Base-by-base conservation (phyloP, 148 eudicot species). In the Rhododendron simsii region DNA sequence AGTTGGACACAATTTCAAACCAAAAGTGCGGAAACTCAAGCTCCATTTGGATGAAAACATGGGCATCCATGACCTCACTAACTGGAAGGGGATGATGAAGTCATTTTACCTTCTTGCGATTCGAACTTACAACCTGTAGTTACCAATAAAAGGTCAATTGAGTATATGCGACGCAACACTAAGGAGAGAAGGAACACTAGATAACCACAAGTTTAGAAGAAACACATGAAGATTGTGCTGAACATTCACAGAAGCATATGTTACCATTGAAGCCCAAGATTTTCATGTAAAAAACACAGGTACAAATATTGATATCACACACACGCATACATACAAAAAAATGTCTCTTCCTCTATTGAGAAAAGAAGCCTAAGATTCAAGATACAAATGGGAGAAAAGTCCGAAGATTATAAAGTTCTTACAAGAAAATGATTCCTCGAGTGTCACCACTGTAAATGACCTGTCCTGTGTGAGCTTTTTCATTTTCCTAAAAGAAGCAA, bases 401-500 rank as follows among this genome's bases (percentile, higher is more conserved):
- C 7, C 13, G 9, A 7, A 83, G 37, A 63, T 84, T 9, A 8
- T 67, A 82, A 48, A 83, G 39, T 71, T 81, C 96, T 93, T 91
- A 95, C 99, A 90, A 94, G 98, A 78, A 86, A 88, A 74, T 94
- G 99, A 96, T 41, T 94, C 92, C 90, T 88, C 91, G 23, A 96
- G 93, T 18, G 99, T 95, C 82, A 90, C 94, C 83, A 90, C 92
- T 50, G 95, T 89, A 7, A 92, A 41, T 41, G 98, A 90, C 44
- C 50, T 86, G 82, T 95, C 98, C 81, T 87, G 90, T 11, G 95
- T 89, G 77, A 96, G 95, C 89, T 88, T 94, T 92, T 93, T 95
- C 94, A 94, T 87, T 90, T 92, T 94, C 88, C 90, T 92, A 80
- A 96, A 95, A 84, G 98, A 93, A 76, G 95, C 92, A 87, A 96